Evolutionary conservation across 192 early-diverging fungal genomes (phyloP), one percentile per base, ranked within the genome.

Genomic region (Diversispora epigaea): DNA sequence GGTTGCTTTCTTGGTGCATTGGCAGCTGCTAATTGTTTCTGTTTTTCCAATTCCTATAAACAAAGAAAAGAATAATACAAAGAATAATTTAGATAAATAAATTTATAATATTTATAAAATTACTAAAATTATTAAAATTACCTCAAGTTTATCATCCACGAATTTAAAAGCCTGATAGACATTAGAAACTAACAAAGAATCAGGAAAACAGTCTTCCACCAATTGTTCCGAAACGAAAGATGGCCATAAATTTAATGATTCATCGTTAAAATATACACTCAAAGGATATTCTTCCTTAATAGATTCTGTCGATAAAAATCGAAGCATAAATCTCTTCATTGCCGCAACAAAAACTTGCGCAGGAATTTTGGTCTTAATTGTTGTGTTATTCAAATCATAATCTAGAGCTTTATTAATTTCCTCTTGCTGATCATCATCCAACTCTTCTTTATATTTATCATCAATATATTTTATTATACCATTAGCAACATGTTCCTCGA

Each of bases 301-400:
- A 40, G 17, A 41, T 68, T 60, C 68, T 4, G 19, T 46, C 17
- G 68, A 58, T 39, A 77, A 14, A 21, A 44, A 71, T 47, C 76
- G 40, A 52, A 70, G 46, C 50, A 71, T 71, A 56, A 77, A 77
- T 60, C 76, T 21, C 40, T 77, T 77, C 32, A 77, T 44, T 4
- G 76, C 67, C 6, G 14, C 15, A 49, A 54, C 67, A 41, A 77
- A 77, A 43, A 39, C 68, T 61, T 46, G 47, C 3, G 76, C 76
- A 10, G 76, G 67, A 17, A 77, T 70, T 65, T 67, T 65, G 43
- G 25, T 73, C 12, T 14, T 17, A 4, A 14, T 54, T 17, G 11
- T 50, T 50, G 8, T 4, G 6, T 50, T 50, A 12, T 50, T 54
- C 12, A 54, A 17, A 54, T 60, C 60, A 62, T 49, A 40, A 22